Conservation (phyloP, 768 basidiomycete genomes). For the Chalciporus sphaerocephalus region DNA sequence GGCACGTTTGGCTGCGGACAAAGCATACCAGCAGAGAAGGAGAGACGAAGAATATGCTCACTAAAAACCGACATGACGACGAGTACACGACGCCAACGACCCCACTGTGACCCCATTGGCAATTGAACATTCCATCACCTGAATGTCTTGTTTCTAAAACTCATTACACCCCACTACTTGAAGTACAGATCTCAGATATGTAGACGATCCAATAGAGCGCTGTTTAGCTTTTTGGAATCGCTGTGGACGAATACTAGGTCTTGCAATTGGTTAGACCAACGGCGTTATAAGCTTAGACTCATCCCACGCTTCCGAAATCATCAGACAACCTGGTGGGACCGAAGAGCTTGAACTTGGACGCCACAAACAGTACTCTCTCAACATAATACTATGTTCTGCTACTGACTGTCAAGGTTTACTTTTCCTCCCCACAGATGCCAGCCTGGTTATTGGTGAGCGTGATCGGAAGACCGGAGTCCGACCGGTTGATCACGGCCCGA, state of each 20-base stretch:
- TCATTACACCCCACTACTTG: neutral
- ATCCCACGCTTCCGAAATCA: slow-evolving; percentile 1
- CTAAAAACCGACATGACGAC: neutral
- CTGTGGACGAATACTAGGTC: neutral
- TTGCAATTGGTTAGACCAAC: no score
- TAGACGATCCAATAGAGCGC: neutral
- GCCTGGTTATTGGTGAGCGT: no score
- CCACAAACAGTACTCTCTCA: no score
- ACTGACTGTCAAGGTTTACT: no score
- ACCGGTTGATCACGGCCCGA: no score
- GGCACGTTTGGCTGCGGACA: slow-evolving; percentile 48
- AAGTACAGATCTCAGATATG: neutral
- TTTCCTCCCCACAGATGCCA: no score
- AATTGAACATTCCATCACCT: neutral
- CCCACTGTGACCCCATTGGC: neutral
- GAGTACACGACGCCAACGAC: neutral
- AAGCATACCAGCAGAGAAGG: slow-evolving; percentile 21
- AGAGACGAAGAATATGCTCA: slow-evolving; percentile 2
- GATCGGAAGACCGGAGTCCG: no score
- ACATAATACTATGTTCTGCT: no score
- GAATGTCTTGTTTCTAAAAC: neutral
- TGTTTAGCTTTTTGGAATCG: neutral
- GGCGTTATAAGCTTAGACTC: no score
- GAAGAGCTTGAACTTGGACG: no score
- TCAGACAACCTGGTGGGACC: slow-evolving; percentile 1